Evolutionary conservation across 1,284 basidiomycete genomes (phyloP), one percentile per base, ranked within the genome.

Genomic region (Trametes sp.): DNA sequence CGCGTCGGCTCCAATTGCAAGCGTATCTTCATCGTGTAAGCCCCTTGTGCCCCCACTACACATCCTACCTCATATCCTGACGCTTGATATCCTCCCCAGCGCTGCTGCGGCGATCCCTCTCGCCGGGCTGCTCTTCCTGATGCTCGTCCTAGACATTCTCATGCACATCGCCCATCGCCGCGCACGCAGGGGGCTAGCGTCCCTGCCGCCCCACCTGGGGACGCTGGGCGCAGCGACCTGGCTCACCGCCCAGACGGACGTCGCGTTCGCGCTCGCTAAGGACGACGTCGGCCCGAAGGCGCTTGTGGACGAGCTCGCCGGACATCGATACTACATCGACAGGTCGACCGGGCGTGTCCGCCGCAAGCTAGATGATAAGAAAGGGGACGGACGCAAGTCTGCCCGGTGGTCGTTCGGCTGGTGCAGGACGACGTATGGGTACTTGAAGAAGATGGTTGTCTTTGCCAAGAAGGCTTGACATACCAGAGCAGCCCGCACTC

Each of bases 141-240:
- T 85, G 23, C 8, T 16, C 24, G 1, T 41, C 9, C 10, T 8
- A 23, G 10, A 21, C 4, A 9, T 28, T 36, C 21, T 14, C 51
- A 35, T 53, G 23, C 10, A 23, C 23, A 7, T 16, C 51, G 4
- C 13, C 23, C 84, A 85, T 66, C 74, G 77, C 19, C 61, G 71
- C 49, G 79, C 80, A 35, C 78, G 83, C 9, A 76, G 77, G 10
- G 69, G 77, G 44, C 76, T 86, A n/a, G n/a, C n/a, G 23, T 74
- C 74, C 23, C 75, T 86, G 28, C 75, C 74, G 42, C 81, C 83
- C 62, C 73, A 77, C 52, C 83, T 83, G 0, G 83, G 84, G 24
- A 85, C 84, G 6, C 82, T 85, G 56, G 84, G 82, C 14, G 82
- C 82, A 13, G 84, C 84, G 14, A 81, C 84, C 16, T 80, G 82